These are phyloP conservation scores for Digitaria exilis DNA, from an alignment of 202 grass and related monocot genomes.

Conservation along the genomic window DNA sequence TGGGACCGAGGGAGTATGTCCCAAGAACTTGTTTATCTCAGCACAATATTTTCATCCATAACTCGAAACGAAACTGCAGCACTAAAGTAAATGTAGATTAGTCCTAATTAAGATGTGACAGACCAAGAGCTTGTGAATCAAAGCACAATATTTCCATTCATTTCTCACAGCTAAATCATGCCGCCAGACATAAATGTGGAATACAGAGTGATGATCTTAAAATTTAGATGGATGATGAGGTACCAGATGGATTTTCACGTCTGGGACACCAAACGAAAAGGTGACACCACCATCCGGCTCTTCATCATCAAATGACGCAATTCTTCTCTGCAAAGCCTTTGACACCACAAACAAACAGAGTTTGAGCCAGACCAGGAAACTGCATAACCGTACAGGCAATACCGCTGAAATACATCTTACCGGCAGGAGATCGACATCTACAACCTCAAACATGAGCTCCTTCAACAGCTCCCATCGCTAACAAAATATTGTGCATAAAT, in stretches of 20 bases:
- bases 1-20: no score
- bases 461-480: slow-evolving; percentile 55
- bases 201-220: slow-evolving; percentile 19
- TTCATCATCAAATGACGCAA: slow-evolving; percentile 35
- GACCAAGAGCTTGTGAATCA: background rate
- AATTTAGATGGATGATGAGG: slow-evolving; percentile 30
- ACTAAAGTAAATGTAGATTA: background rate
- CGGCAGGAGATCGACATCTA: slow-evolving; percentile 65
- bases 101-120: background rate
- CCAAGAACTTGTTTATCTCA: background rate
- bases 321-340: slow-evolving; percentile 49
- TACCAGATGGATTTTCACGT: slow-evolving; percentile 68
- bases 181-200: slow-evolving; percentile 20
- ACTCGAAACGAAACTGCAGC: slow-evolving; percentile 2
- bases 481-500: slow-evolving; percentile 32
- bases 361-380: slow-evolving; percentile 25
- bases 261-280: slow-evolving; percentile 42
- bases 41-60: slow-evolving; percentile 13
- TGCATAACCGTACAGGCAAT: background rate
- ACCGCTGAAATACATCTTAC: slow-evolving; percentile 47
- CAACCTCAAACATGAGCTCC: slow-evolving; percentile 65
- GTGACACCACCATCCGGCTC: slow-evolving; percentile 39
- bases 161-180: slow-evolving; percentile 35
- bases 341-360: slow-evolving; percentile 30
- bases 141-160: slow-evolving; percentile 4